phyloP scores from a whole-genome alignment of 805 yeast genomes.

The Kluyveromyces siamensis region DNA sequence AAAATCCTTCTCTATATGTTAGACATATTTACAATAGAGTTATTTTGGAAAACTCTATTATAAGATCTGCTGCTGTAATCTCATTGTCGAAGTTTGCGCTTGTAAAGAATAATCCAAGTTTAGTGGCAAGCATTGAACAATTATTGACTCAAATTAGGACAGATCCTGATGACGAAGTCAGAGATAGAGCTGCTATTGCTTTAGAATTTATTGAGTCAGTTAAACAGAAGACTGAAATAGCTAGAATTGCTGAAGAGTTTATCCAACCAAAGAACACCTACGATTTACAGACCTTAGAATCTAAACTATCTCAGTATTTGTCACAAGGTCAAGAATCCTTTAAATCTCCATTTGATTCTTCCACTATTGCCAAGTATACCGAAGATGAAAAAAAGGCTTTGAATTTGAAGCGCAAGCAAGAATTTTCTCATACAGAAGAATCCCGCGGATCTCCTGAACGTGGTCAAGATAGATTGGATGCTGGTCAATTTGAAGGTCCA shows the following conservation, averaged over 20 bases:
- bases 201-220: slow-evolving; percentile 50
- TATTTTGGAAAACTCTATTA: slow-evolving; percentile 89
- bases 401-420: slow-evolving; percentile 47
- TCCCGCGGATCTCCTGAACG: slow-evolving; percentile 12
- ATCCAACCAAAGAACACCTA: slow-evolving; percentile 61
- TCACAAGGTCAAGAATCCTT: slow-evolving; percentile 29
- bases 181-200: slow-evolving; percentile 92
- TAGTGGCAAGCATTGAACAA: slow-evolving; percentile 61
- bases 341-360: slow-evolving; percentile 59
- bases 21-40: slow-evolving; percentile 96
- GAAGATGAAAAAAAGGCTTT: slow-evolving; percentile 62
- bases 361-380: slow-evolving; percentile 53
- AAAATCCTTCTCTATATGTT: slow-evolving; percentile 82
- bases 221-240: slow-evolving; percentile 27
- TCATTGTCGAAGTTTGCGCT: slow-evolving; percentile 87
- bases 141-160: slow-evolving; percentile 74
- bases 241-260: slow-evolving; percentile 34
- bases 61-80: slow-evolving; percentile 91
- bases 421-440: slow-evolving; percentile 11
- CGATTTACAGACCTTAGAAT: slow-evolving; percentile 72
- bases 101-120: slow-evolving; percentile 54
- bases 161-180: slow-evolving; percentile 92
- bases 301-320: slow-evolving; percentile 64
- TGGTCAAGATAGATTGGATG: slow-evolving; percentile 22
- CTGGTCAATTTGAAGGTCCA: slow-evolving; percentile 19